Conservation (phyloP, 2,329 filamentous ascomycete species). For the Plenodomus biglobosus region DNA sequence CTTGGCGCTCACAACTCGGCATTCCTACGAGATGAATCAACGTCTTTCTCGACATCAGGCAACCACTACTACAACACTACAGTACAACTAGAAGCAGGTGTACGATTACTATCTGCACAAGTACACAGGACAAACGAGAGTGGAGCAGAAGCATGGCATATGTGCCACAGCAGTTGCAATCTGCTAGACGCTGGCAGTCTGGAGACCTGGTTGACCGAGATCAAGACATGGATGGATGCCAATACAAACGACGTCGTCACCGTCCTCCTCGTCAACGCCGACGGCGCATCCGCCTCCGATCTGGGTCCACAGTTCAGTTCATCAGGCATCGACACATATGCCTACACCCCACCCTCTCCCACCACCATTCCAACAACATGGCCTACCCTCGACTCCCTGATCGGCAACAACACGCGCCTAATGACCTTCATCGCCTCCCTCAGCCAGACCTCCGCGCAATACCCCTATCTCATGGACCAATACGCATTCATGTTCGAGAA, state of each 20-base stretch:
- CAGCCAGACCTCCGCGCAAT: constrained; percentile 32
- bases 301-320: constrained; percentile 52
- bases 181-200: constrained; percentile 70
- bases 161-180: constrained; percentile 70
- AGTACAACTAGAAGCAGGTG: constrained; percentile 67
- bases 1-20: constrained; percentile 75
- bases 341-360: constrained; percentile 48
- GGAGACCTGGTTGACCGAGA: constrained; percentile 62
- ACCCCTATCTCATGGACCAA: constrained; percentile 64
- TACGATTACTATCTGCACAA: constrained; percentile 71
- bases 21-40: constrained; percentile 67
- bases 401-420: constrained; percentile 64
- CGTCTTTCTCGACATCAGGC: constrained; percentile 63
- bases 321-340: constrained; percentile 62
- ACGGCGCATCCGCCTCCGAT: constrained; percentile 57
- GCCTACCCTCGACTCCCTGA: constrained; percentile 73
- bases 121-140: constrained; percentile 61
- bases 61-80: constrained; percentile 77
- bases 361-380: constrained; percentile 59
- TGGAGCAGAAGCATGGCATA: constrained; percentile 53
- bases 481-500: constrained; percentile 74
- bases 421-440: constrained; percentile 67
- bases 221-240: constrained; percentile 68
- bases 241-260: constrained; percentile 77
- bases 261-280: constrained; percentile 70